These are phyloP conservation scores for Cutaneotrichosporon dermatis DNA, from an alignment of 1,284 basidiomycete species.

Conservation along the genomic window DNA sequence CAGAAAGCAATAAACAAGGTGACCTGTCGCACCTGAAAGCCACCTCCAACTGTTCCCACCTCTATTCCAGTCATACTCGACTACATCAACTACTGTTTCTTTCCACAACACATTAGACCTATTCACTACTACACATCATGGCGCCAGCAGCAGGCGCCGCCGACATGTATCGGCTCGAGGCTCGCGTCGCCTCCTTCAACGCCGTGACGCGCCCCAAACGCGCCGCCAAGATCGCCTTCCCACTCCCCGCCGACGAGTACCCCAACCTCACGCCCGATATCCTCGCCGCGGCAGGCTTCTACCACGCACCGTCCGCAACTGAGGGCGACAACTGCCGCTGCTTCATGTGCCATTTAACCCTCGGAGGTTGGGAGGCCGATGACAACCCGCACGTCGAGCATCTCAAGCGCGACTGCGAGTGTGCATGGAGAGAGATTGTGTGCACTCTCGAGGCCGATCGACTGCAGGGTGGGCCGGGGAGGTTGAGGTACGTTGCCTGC, in stretches of 20 bases:
- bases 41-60: background rate
- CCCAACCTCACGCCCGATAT: conserved; percentile 60
- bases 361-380: conserved; percentile 69
- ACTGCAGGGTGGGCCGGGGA: conserved; percentile 14
- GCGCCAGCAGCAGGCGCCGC: background rate
- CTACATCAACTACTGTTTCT: background rate
- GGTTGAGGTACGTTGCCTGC: conserved; percentile 6
- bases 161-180: conserved; percentile 38
- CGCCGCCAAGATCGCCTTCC: conserved; percentile 37
- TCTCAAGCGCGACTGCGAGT: conserved; percentile 59
- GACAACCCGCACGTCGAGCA: conserved; percentile 80
- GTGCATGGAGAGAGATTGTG: conserved; percentile 70
- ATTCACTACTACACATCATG: background rate
- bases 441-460: conserved; percentile 57
- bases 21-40: too few relatives aligned
- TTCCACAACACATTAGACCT: background rate
- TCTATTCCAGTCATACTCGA: background rate
- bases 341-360: conserved; percentile 67
- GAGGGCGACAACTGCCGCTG: conserved; percentile 52
- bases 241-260: conserved; percentile 29
- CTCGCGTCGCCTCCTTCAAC: conserved; percentile 34
- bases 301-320: conserved; percentile 49
- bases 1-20: too few relatives aligned
- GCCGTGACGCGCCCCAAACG: conserved; percentile 28
- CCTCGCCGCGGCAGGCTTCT: conserved; percentile 78